Conservation (phyloP, 2,329 filamentous ascomycete species). For the Thelonectria blattea region DNA sequence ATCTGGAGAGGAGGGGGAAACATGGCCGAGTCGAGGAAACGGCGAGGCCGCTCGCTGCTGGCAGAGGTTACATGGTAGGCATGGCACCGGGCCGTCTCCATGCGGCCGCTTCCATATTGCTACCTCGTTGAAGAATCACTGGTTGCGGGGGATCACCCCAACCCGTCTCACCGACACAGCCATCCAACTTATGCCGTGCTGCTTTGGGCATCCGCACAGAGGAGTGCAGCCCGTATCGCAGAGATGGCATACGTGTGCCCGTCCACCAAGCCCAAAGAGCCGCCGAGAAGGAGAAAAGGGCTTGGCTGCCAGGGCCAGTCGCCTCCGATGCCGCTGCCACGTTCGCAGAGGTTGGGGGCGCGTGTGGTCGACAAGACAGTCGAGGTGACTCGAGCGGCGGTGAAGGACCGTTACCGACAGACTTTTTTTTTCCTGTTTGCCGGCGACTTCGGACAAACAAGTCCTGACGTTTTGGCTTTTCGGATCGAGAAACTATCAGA, state of each 20-base stretch:
- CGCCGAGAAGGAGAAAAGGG: not conserved
- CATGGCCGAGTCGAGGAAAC: not conserved
- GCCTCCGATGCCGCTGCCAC: constrained; percentile 10
- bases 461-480: not conserved
- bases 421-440: not conserved
- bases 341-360: constrained; percentile 5
- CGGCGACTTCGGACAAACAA: not conserved
- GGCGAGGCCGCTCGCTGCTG: not conserved
- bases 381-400: constrained; percentile 2
- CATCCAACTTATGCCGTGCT: not conserved
- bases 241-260: not conserved
- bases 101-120: not conserved
- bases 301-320: not conserved
- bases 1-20: not conserved
- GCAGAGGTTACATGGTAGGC: not conserved
- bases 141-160: not conserved
- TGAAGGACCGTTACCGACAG: constrained; percentile 3
- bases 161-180: constrained; percentile 2
- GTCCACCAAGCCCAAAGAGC: not conserved
- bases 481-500: not conserved
- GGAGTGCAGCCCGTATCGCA: not conserved
- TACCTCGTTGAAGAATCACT: not conserved
- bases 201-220: not conserved
- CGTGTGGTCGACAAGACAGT: not conserved
- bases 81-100: not conserved